These are phyloP conservation scores for Onygenales sp. DNA, from an alignment of 2,329 filamentous ascomycete genomes.

Conservation along the genomic window DNA sequence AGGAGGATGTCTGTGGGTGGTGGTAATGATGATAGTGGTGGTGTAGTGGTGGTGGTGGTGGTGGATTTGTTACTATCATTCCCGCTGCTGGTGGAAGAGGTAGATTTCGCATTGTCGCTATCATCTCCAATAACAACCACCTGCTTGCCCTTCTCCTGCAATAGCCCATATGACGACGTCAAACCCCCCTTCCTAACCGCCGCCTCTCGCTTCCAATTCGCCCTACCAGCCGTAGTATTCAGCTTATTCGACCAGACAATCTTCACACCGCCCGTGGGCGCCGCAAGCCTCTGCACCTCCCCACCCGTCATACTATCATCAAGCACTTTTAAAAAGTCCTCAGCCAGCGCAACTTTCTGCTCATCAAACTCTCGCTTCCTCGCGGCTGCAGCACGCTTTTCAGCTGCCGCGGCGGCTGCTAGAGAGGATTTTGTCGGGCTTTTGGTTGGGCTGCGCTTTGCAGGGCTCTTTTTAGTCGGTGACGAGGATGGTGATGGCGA, in stretches of 20 bases:
- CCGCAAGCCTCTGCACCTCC: constrained; percentile 39
- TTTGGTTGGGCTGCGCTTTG: constrained; percentile 8
- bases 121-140: background rate
- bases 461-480: constrained; percentile 2
- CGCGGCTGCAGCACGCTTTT: constrained; percentile 25
- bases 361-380: constrained; percentile 44
- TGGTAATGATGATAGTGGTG: background rate
- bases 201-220: constrained; percentile 57
- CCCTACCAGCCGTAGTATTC: constrained; percentile 54
- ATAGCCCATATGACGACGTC: too few relatives aligned
- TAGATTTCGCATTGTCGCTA: background rate
- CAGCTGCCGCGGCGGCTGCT: constrained; percentile 17
- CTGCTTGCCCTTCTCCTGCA: too few relatives aligned
- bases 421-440: constrained; percentile 19
- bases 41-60: background rate
- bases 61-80: background rate
- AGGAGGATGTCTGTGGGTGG: constrained; percentile 8
- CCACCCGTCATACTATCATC: constrained; percentile 44
- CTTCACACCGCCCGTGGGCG: constrained; percentile 47
- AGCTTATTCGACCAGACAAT: constrained; percentile 55
- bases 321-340: constrained; percentile 46
- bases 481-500: background rate
- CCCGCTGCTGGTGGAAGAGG: too few relatives aligned
- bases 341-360: constrained; percentile 44
- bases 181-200: background rate